phyloP scores from a whole-genome alignment of 768 basidiomycete species.

The Boletus patriciae region DNA sequence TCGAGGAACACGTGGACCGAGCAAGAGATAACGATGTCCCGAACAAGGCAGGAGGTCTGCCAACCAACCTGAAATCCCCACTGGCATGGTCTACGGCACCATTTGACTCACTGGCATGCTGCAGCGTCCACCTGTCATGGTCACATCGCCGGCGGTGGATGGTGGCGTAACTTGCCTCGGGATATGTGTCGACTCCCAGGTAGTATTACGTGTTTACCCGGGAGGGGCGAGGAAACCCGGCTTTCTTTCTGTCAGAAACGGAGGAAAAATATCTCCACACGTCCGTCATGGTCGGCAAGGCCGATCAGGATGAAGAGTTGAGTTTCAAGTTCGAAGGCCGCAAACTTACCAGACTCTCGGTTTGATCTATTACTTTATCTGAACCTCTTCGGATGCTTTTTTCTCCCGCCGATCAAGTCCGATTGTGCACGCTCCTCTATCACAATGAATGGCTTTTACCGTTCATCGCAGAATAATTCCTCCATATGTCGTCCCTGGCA shows the following conservation, averaged over 20 bases:
- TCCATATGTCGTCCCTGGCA: conserved; percentile 14
- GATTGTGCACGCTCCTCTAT: conserved; percentile 23
- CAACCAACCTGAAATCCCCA: neutral
- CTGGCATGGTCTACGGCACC: neutral
- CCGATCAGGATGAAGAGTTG: conserved; percentile 28
- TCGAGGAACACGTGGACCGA: conserved; percentile 10
- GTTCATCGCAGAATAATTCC: conserved; percentile 9
- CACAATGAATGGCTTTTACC: conserved; percentile 19
- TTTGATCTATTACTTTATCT: conserved; percentile 36
- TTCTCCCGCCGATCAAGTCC: conserved; percentile 37
- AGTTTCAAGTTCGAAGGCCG: conserved; percentile 34
- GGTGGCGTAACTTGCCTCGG: conserved; percentile 4
- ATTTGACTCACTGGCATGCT: neutral
- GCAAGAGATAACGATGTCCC: conserved; percentile 16
- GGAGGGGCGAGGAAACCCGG: conserved; percentile 5
- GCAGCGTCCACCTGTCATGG: neutral
- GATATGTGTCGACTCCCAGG: neutral
- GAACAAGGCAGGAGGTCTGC: conserved; percentile 9
- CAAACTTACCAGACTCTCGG: conserved; percentile 30
- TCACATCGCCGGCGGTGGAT: neutral
- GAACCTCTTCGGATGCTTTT: conserved; percentile 24
- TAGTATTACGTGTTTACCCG: conserved; percentile 28
- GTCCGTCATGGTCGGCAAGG: conserved; percentile 34
- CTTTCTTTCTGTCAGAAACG: conserved; percentile 25
- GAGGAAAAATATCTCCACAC: conserved; percentile 23